Evolutionary conservation across 2,329 filamentous ascomycete genomes (phyloP), one percentile per base, ranked within the genome.

Genomic region (Diaporthe longicolla): DNA sequence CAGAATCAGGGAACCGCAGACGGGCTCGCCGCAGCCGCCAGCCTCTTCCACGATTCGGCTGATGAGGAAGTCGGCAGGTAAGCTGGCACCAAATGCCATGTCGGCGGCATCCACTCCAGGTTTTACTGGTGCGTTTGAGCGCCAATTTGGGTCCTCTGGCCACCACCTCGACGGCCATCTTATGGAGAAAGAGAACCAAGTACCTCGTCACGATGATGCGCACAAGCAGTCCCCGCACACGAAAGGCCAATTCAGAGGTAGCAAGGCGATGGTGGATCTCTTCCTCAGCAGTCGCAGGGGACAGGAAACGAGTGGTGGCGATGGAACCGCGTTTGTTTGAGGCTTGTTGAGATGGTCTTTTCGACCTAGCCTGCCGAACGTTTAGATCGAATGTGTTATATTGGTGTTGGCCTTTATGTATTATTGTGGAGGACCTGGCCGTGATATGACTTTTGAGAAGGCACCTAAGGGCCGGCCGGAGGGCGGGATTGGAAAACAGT

Each of bases 261-360:
- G 66, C 37, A 75, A 74, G 48, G 70, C 66, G 24, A 76, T 76
- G 75, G 75, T 75, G 32, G 75, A 76, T 6, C 32, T 73, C 26
- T 75, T 76, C n/a, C 59, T 76, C 7, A 75, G 43, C 59, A 71
- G 29, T 19, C 73, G 75, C 13, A 72, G 59, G 43, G 55, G 66
- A n/a, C 59, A 61, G 26, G 61, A 37, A 43, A 32, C 24, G 8
- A 70, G 70, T 15, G 43, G 50, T 29, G 75, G 61, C 29, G 75
- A 75, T 15, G 48, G 59, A 21, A 40, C 61, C 15, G 70, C 75
- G 26, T 75, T 76, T 48, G 13, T 76, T 19, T 76, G 59, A 75
- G 13, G 55, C 3, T 21, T 13, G 7, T 19, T 52, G n/a, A 8
- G 13, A 13, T 15, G 7, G 48, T 65, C 17, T 10, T 26, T 17